phyloP scores from a whole-genome alignment of 371 early-diverging fungal genomes.

The Lichtheimia ornata region DNA sequence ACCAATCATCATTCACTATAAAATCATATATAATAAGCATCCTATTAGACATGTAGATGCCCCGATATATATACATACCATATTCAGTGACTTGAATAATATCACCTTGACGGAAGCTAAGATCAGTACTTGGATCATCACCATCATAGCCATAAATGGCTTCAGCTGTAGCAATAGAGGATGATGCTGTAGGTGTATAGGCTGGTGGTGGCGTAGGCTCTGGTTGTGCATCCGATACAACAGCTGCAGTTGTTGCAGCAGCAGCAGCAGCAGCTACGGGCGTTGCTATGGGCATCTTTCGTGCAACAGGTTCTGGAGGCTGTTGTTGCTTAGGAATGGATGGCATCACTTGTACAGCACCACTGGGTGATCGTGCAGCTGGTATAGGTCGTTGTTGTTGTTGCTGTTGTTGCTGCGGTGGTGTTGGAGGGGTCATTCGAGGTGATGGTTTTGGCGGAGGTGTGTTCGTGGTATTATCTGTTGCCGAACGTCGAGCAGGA shows the following conservation, averaged over 20 bases:
- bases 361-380: slow-evolving; percentile 12
- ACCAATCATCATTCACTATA: slow-evolving; percentile 55
- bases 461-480: background rate
- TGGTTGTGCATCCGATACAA: slow-evolving; percentile 1
- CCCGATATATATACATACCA: slow-evolving; percentile 21
- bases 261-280: slow-evolving; percentile 8
- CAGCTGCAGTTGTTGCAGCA: slow-evolving; percentile 13
- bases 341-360: slow-evolving; percentile 10
- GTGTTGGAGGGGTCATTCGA: slow-evolving; percentile 3
- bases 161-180: slow-evolving; percentile 32
- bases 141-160: slow-evolving; percentile 51
- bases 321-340: slow-evolving; percentile 2
- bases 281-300: background rate
- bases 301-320: background rate
- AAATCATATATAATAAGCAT: too few relatives aligned
- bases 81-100: slow-evolving; percentile 52
- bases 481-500: slow-evolving; percentile 29
- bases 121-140: slow-evolving; percentile 48
- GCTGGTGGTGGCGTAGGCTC: slow-evolving; percentile 15
- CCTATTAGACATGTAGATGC: too few relatives aligned
- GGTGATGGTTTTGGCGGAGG: slow-evolving; percentile 9
- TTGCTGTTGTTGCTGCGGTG: background rate
- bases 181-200: slow-evolving; percentile 18
- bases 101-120: slow-evolving; percentile 53
- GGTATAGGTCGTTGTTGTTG: background rate